Base-by-base conservation (phyloP, 2,329 filamentous ascomycete species). In the Cytospora piceicola region DNA sequence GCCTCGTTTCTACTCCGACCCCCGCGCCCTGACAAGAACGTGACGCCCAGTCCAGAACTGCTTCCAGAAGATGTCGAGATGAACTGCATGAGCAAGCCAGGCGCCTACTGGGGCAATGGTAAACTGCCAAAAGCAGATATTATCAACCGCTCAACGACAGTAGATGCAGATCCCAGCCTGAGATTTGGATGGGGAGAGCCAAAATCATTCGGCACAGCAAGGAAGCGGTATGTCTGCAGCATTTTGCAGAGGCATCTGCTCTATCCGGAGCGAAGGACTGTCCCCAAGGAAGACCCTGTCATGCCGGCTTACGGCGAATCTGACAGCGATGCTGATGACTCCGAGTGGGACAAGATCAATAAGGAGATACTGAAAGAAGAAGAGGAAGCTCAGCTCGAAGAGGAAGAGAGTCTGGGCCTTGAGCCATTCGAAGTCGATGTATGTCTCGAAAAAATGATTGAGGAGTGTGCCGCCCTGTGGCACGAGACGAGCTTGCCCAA, bases 281-380 rank as follows among this genome's bases (percentile, higher is more conserved):
- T n/a, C 29, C 52, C 64, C 2, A 60, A 69, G 3, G 68, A 68
- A 5, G 79, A 83, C 58, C 75, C 82, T 27, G 70, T 79, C 12
- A 75, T 85, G 8, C 84, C 85, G 22, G 27, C 78, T 0, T 85
- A 83, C 71, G 85, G 85, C 6, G 84, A 89, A 4, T 89, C 86
- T 3, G 78, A 77, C 36, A 77, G 77, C 42, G 74, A 77, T 53
- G 76, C 82, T 54, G 81, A 79, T 14, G 80, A 71, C 22, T 76
- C 77, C 61, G 76, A 78, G 17, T 57, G 63, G 59, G 70, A 71
- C 0, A 72, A 75, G 24, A 76, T 75, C 0, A 73, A 70, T 79
- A 77, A 76, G 53, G 89, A 91, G 71, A 89, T 91, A 12, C 81
- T 88, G 55, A 77, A 83, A 34, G 87, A 89, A 67, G 76, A 78